Evolutionary conservation across 2,329 filamentous ascomycete species (phyloP).

Genomic region (Alternaria sp.): DNA sequence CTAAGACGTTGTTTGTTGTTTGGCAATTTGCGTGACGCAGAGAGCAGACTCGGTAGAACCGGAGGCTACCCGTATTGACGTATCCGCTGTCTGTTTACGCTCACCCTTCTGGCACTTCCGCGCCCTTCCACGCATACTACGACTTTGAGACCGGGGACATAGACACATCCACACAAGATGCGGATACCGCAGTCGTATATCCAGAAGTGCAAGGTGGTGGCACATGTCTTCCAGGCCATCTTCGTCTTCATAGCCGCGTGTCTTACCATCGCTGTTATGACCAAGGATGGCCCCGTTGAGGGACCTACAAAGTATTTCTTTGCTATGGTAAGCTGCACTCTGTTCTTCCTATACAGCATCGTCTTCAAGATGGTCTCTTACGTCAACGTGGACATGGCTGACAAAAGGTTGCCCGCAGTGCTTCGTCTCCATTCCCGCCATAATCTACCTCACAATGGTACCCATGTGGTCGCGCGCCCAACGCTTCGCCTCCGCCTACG

Average conservation of each 20-base stretch:
- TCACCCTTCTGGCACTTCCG: background rate
- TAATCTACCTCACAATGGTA: conserved; percentile 66
- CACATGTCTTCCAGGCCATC: conserved; percentile 62
- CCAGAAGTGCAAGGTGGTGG: conserved; percentile 62
- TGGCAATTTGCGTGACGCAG: background rate
- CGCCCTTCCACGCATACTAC: background rate
- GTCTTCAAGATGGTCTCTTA: background rate
- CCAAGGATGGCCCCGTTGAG: conserved; percentile 60
- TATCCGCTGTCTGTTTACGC: conserved; percentile 3
- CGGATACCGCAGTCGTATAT: conserved; percentile 55
- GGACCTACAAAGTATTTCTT: conserved; percentile 64
- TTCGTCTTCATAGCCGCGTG: conserved; percentile 65
- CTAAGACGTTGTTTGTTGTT: background rate
- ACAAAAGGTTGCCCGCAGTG: conserved; percentile 52
- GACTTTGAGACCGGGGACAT: background rate
- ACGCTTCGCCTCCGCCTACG: conserved; percentile 66
- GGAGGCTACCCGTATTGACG: background rate
- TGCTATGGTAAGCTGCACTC: conserved; percentile 58
- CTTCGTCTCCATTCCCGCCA: conserved; percentile 63
- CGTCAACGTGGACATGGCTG: conserved; percentile 14
- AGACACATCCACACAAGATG: conserved; percentile 40
- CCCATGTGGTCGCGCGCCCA: conserved; percentile 66
- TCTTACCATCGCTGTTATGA: conserved; percentile 65
- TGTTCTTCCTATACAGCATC: background rate
- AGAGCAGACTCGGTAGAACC: background rate